phyloP scores from a whole-genome alignment of 164 flowering plant species.

The Kingdonia uniflora region DNA sequence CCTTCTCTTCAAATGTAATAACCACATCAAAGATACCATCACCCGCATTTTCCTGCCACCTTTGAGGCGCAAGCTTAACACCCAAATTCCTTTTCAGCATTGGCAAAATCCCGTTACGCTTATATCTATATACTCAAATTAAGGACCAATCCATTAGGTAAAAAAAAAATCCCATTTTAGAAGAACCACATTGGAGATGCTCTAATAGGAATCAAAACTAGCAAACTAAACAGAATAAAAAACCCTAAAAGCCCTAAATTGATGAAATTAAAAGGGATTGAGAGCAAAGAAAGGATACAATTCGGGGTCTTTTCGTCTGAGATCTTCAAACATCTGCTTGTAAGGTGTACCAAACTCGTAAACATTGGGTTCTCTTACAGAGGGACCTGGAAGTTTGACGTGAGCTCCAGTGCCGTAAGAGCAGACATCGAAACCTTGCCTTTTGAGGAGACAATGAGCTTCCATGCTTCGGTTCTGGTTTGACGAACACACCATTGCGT shows the following conservation, averaged over 20 bases:
- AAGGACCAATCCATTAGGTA: conserved; percentile 19
- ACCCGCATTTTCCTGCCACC: conserved; percentile 95
- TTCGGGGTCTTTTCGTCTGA: conserved; percentile 86
- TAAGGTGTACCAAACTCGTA: conserved; percentile 97
- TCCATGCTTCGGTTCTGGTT: conserved; percentile 99
- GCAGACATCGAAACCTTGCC: conserved; percentile 71
- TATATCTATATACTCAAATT: conserved; percentile 37
- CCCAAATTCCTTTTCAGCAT: conserved; percentile 81
- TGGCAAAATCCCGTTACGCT: conserved; percentile 87
- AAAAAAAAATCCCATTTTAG: no score
- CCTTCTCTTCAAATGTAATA: conserved; percentile 88
- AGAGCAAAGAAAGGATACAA: conserved; percentile 76
- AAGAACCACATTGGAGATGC: no score
- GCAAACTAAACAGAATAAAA: no score
- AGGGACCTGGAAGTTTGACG: conserved; percentile 98
- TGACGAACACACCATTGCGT: conserved; percentile 96
- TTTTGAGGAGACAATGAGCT: conserved; percentile 71
- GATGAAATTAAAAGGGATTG: no score
- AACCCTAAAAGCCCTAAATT: no score
- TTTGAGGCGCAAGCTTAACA: conserved; percentile 82
- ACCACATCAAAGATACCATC: conserved; percentile 87
- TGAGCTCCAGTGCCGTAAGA: conserved; percentile 96
- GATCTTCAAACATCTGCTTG: conserved; percentile 92
- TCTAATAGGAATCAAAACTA: no score
- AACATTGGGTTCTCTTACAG: conserved; percentile 88